Evolutionary conservation across 2,329 filamentous ascomycete species (phyloP).

Genomic region (Colletotrichum higginsianum): DNA sequence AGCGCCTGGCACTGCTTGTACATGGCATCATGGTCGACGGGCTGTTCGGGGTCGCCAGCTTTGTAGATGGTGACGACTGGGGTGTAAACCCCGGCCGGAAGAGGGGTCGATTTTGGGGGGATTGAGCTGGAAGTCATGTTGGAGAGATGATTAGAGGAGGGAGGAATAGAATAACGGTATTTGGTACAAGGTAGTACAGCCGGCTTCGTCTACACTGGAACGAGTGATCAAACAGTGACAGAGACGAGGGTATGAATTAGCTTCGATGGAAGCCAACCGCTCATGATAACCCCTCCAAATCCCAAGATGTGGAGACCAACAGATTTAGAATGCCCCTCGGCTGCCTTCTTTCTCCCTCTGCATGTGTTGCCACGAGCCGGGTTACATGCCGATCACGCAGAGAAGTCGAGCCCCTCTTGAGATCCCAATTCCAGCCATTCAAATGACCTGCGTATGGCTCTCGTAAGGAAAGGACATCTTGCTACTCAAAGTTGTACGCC

Average conservation of each 20-base stretch:
- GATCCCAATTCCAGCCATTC: neutral
- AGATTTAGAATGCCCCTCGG: neutral
- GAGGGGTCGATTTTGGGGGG: slow-evolving; percentile 53
- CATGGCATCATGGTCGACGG: slow-evolving; percentile 58
- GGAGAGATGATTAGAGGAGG: neutral
- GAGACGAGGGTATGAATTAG: neutral
- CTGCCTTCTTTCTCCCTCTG: neutral
- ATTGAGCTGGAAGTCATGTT: slow-evolving; percentile 50
- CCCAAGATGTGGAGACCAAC: slow-evolving; percentile 18
- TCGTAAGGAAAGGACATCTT: neutral
- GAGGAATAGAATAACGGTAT: neutral
- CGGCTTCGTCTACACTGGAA: neutral
- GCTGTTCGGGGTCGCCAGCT: slow-evolving; percentile 54
- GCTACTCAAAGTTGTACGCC: neutral
- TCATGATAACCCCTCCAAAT: slow-evolving; percentile 24
- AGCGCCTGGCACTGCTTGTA: slow-evolving; percentile 60
- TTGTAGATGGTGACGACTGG: slow-evolving; percentile 64
- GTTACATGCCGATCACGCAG: slow-evolving; percentile 5
- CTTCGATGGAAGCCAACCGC: neutral
- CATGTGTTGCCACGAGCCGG: neutral
- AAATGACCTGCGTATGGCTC: neutral
- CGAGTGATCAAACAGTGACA: neutral
- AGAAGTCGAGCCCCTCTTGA: neutral
- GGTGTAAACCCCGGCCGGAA: slow-evolving; percentile 62
- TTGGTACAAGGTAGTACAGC: neutral